Conservation (phyloP, 208 protist species). For the Trypanosoma scelopori region DNA sequence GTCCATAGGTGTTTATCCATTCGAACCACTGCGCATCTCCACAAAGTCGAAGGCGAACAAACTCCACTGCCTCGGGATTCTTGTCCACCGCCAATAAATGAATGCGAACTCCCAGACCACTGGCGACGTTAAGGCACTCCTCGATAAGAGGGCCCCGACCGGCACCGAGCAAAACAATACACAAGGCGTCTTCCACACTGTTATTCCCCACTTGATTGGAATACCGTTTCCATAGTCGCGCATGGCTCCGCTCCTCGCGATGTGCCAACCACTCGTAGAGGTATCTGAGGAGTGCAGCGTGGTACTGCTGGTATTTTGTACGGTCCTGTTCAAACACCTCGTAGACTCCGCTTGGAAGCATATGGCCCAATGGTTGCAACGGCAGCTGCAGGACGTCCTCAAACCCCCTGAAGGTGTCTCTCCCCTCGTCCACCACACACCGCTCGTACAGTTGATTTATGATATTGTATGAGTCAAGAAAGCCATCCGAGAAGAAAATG, state of each 20-base stretch:
- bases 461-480: constrained; percentile 65
- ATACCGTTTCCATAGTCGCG: constrained; percentile 11
- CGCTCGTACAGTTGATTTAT: constrained; percentile 63
- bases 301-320: constrained; percentile 96
- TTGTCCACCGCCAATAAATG: constrained; percentile 97
- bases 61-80: constrained; percentile 96
- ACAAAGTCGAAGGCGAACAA: constrained; percentile 60
- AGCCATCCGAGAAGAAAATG: constrained; percentile 45
- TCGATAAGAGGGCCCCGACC: constrained; percentile 96
- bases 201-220: constrained; percentile 23
- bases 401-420: constrained; percentile 76
- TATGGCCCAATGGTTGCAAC: constrained; percentile 97
- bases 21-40: constrained; percentile 66
- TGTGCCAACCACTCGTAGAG: constrained; percentile 53
- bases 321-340: constrained; percentile 98
- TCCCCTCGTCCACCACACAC: constrained; percentile 38
- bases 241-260: constrained; percentile 36
- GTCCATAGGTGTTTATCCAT: constrained; percentile 64
- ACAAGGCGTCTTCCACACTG: constrained; percentile 26
- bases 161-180: constrained; percentile 96
- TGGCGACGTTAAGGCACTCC: constrained; percentile 79
- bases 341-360: constrained; percentile 97
- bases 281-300: constrained; percentile 80
- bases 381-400: constrained; percentile 92
- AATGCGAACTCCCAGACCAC: constrained; percentile 56